Base-by-base conservation (phyloP, 192 early-diverging fungal genomes). In the Coemansia sp. region DNA sequence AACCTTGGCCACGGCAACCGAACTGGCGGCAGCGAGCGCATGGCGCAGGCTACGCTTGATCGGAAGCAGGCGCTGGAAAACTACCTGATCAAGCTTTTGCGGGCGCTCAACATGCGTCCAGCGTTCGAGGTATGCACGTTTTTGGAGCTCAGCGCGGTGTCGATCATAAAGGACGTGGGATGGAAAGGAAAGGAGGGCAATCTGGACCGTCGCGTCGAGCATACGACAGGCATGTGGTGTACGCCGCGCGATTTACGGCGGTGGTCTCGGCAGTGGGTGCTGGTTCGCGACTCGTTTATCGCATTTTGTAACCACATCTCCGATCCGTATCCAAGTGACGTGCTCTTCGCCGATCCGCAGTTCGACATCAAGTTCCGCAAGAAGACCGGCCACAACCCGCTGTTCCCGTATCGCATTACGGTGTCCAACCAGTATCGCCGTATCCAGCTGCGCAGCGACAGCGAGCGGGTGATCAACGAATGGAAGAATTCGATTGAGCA, bases 151-250 rank as follows among this genome's bases (percentile, higher is more conserved):
- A 88, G 88, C 67, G 86, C 89, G 14, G 85, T 91, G 43, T 90
- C 88, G 18, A 86, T 93, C 53, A 87, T 88, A 39, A 90, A 87
- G 66, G 90, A 92, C 55, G 90, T 92, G 79, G 90, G 92, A 0
- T 93, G 92, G 92, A 93, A 93, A 67, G 92, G 92, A 51, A 93
- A 93, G 61, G 92, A 93, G 67, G 90, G 88, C 12, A 89, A 89
- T 60, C 69, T 92, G 61, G 89, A 90, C 52, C 86, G 87, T 28
- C 88, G 87, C 33, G 78, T 88, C 32, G 87, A 88, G 52, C 85
- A 86, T 65, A 83, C 78, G 8, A 74, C 64, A 5, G 84, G 76
- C 7, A 70, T 79, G 32, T 83, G 86, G 69, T 74, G 73, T 67
- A 84, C 75, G 66, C 71, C 72, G 61, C 85, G 69, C 61, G 83